Evolutionary conservation across 2,329 filamentous ascomycete species (phyloP), one percentile per base, ranked within the genome.

Genomic region (Colletotrichum incanum): DNA sequence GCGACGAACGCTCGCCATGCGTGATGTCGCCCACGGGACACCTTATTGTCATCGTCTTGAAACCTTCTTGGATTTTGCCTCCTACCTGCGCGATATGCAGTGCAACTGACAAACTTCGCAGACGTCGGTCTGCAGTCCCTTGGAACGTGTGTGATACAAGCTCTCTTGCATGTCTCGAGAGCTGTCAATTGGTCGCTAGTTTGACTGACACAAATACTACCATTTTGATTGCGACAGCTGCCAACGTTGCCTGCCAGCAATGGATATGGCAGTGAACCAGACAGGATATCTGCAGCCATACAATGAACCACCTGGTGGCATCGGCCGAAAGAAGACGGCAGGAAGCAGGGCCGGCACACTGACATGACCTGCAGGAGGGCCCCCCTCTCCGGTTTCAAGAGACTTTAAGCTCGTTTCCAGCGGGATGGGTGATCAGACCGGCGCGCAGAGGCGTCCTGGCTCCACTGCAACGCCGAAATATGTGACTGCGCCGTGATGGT

Each of bases 311-410:
- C n/a, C 7, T 18, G 5, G 50, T 52, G 18, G 45, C 34, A 37
- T 45, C 58, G 43, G 52, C 58, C 59, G 39, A 72, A n/a, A 20
- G 58, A 56, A 39, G 23, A 23, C 39, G 23, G 34, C 50, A 34
- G 26, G n/a, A 34, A 34, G 16, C 49, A 50, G 18, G 28, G 31
- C 39, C 28, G 16, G 47, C 43, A 69, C 47, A 34, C 65, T 69
- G 65, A 64, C 65, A 26, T 39, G 54, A 56, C 54, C 65, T 59
- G 65, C 65, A 72, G 59, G 65, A 56, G 49, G 39, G 41, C n/a
- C 43, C 45, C 34, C 45, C 52, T 55, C 43, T 69, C 65, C 59
- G 69, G 69, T 72, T 72, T 72, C 69, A 69, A 3, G 23, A 39
- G 55, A 47, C 6, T 14, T 31, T 52, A 39, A 66, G 52, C 59